Conservation (phyloP, 1,139 yeast genomes). For the Suhomyces yuchorum region DNA sequence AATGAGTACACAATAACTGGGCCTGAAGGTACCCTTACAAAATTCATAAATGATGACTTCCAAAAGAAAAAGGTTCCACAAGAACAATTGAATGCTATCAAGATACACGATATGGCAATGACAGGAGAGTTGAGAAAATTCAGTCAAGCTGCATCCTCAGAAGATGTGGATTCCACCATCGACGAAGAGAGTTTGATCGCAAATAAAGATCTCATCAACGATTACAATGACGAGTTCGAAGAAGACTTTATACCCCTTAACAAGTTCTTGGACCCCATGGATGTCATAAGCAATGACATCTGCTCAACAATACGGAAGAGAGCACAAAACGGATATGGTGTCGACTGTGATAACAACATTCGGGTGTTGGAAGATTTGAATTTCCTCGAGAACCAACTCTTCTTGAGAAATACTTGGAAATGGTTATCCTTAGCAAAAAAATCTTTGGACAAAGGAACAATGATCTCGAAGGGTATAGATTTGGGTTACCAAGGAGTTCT, state of each 20-base stretch:
- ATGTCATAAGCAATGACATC: conserved; percentile 60
- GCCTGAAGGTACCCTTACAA: conserved; percentile 55
- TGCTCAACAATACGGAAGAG: conserved; percentile 67
- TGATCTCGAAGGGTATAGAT: conserved; percentile 70
- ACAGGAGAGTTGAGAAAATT: conserved; percentile 25
- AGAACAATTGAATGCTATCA: conserved; percentile 4
- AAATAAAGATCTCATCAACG: conserved; percentile 13
- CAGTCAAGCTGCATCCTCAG: conserved; percentile 25
- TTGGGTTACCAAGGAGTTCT: conserved; percentile 85
- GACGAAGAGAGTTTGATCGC: conserved; percentile 33
- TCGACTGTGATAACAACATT: conserved; percentile 67
- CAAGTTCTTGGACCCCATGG: conserved; percentile 35
- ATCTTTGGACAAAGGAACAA: conserved; percentile 66
- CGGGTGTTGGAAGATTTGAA: conserved; percentile 57
- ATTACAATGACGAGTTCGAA: conserved; percentile 30
- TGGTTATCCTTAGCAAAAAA: conserved; percentile 79
- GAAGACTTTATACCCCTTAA: conserved; percentile 34
- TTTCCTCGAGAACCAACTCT: conserved; percentile 57
- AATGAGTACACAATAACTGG: conserved; percentile 74
- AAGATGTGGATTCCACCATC: conserved; percentile 35
- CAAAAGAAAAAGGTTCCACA: conserved; percentile 3
- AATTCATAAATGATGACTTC: conserved; percentile 29
- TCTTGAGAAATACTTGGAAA: conserved; percentile 80
- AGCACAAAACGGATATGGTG: conserved; percentile 73
- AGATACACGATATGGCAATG: conserved; percentile 16